Percentiles rank a stretch among this genome's conserved stretches.
phyloP scores from a whole-genome alignment of 2,329 filamentous ascomycete genomes.

The Dactylonectria estremocensis region DNA sequence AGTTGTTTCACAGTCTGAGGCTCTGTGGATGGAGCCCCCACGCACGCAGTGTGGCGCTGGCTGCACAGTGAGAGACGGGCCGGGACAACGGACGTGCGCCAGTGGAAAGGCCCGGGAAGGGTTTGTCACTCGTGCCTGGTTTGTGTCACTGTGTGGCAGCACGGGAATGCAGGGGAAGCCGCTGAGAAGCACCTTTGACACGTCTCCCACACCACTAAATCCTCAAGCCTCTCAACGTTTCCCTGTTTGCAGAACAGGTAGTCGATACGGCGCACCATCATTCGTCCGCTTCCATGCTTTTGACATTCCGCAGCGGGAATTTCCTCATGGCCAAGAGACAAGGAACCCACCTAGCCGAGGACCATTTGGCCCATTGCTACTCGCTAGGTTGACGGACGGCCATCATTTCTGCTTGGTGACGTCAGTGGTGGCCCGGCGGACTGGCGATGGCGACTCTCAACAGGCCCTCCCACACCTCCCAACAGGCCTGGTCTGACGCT shows the following conservation, averaged over 20 bases:
- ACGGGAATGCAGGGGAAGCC: constrained; percentile 41
- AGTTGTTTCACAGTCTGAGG: constrained; percentile 40
- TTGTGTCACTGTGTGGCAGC: constrained; percentile 9
- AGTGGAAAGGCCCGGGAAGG: constrained; percentile 10
- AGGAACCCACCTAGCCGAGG: constrained; percentile 14
- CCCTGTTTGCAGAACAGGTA: not conserved
- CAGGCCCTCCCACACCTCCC: not conserved
- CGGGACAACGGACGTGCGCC: constrained; percentile 20
- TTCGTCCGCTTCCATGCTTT: not conserved
- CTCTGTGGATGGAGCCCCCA: constrained; percentile 34
- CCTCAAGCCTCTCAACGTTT: not conserved
- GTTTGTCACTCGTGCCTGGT: constrained; percentile 31
- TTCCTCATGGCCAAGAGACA: constrained; percentile 31
- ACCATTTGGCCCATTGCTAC: not conserved
- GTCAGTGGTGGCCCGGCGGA: constrained; percentile 36
- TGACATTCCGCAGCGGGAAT: constrained; percentile 14
- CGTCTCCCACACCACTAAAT: constrained; percentile 5
- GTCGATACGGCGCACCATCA: not conserved
- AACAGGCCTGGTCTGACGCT: constrained; percentile 22
- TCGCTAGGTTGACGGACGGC: not conserved
- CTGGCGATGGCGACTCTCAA: constrained; percentile 20
- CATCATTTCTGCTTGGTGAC: constrained; percentile 37
- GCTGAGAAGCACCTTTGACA: not conserved
- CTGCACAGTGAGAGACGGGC: constrained; percentile 30
- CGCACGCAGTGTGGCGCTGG: constrained; percentile 13